Evolutionary conservation across 1,284 basidiomycete species (phyloP), one percentile per base, ranked within the genome.

Genomic region (Pseudozyma hubeiensis): DNA sequence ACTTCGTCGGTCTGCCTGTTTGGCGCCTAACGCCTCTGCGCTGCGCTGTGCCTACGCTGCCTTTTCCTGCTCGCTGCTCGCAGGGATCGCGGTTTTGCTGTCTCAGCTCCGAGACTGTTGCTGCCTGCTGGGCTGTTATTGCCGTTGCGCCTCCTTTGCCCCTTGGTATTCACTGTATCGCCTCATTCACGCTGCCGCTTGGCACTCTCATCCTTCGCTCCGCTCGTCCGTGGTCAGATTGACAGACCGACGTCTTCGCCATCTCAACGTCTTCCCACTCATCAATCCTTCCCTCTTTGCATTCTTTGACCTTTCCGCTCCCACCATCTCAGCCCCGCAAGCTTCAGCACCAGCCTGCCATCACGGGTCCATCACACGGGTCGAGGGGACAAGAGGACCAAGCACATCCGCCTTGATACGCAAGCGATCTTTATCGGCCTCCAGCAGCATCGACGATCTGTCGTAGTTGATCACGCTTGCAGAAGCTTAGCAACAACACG

Each of bases 211-310:
- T 53, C 35, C 53, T 48, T 54, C 52, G 53, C 29, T 60, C 51
- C 63, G 47, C 54, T 51, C 17, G 55, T 49, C 52, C 48, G 34
- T 55, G 33, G 39, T 40, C 37, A 48, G 51, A 39, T 30, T 8
- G 51, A 40, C 41, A 53, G 63, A 16, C 29, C 37, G 39, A 39
- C 43, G 35, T 50, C 53, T 57, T 67, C 46, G 54, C 49, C 58
- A 50, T 57, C 64, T 14, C 39, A 16, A 45, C 51, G 53, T 46
- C 29, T 33, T 34, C 44, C 34, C 49, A 39, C 30, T 33, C 43
- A 53, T 33, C 53, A 31, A 44, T 37, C 41, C 51, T 57, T 44
- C 14, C 24, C 17, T 40, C 35, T 44, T 37, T 17, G 34, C 50
- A 54, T 40, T 50, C 17, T 37, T 40, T 35, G 33, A 52, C 33